Conservation (phyloP, 306 rosid species). For the Begonia fuchsioides region DNA sequence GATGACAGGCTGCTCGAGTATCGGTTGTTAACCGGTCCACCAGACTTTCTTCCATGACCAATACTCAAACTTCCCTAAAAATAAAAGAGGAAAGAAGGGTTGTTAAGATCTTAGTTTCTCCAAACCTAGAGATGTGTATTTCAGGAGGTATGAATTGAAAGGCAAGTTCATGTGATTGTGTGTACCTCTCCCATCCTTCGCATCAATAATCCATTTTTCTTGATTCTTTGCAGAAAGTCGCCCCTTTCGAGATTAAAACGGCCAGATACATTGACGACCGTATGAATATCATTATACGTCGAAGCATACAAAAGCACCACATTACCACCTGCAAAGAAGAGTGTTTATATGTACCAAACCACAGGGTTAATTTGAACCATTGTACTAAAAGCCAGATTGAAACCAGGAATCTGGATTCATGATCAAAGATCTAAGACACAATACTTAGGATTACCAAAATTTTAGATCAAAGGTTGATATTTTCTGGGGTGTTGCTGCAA, state of each 20-base stretch:
- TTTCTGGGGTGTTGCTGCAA: too few relatives aligned
- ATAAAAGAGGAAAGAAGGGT: constrained; percentile 2
- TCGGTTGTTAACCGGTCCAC: constrained; percentile 62
- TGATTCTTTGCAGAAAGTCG: constrained; percentile 55
- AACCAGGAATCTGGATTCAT: too few relatives aligned
- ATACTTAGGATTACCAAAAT: too few relatives aligned
- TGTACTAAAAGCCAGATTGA: too few relatives aligned
- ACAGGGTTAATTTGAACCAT: too few relatives aligned
- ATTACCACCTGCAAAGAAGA: constrained; percentile 59
- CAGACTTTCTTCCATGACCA: constrained; percentile 77
- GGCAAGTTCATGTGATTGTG: constrained; percentile 10
- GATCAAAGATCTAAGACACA: too few relatives aligned
- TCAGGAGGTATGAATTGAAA: too few relatives aligned
- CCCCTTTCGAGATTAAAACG: constrained; percentile 69
- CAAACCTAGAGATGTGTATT: too few relatives aligned
- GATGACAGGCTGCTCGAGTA: constrained; percentile 40
- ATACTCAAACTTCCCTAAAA: constrained; percentile 41
- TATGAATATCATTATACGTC: constrained; percentile 43
- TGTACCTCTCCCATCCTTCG: constrained; percentile 66
- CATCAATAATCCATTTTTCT: constrained; percentile 67
- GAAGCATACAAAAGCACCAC: constrained; percentile 73
- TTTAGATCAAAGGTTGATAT: too few relatives aligned
- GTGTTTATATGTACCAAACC: too few relatives aligned
- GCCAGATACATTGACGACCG: constrained; percentile 70
- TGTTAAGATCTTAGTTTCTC: too few relatives aligned